Evolutionary conservation across 2,329 filamentous ascomycete species (phyloP), one percentile per base, ranked within the genome.

Genomic region (Colletotrichum eremochloae): DNA sequence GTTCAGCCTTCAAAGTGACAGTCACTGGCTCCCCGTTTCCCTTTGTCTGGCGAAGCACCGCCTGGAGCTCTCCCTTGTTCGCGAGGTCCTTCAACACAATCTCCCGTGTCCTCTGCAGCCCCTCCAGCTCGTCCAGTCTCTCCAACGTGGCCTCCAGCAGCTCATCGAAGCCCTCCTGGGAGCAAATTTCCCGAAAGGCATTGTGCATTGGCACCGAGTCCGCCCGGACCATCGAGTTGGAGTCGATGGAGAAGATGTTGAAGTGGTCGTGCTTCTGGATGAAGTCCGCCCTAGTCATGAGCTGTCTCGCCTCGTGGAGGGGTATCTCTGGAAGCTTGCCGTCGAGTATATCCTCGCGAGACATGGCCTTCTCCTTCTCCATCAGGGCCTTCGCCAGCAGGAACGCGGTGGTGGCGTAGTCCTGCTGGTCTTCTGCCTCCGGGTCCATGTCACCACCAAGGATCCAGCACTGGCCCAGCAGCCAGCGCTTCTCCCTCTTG

Each of bases 381-480:
- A 89, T 84, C 20, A 90, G 82, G 1, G 86, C 86, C 75, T 87
- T 86, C n/a, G 88, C 88, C 2, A 90, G 81, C 7, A 90, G 85
- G 86, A 89, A 89, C 9, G 88, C 88, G 7, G 87, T 87, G 11
- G 86, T 86, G 77, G 82, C 63, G 74, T 87, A 86, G 72, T 89
- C 89, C 74, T 89, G 90, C 78, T 91, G 88, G 75, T 91, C 88
- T 87, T 91, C 91, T 64, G 90, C 90, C 74, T 91, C 89, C 79
- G 91, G 89, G 76, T 92, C 90, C 87, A 94, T 93, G 74, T 92
- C 90, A 65, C 82, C 83, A 15, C 92, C 92, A 6, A 94, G 85
- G 71, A 94, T 92, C 86, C 91, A 92, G 82, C 91, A 93, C 79
- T 92, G 90, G 81, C 92, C 93, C 18, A 94, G 83, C 75, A 94